Conservation (phyloP, 371 early-diverging fungal genomes). For the Mortierella sp. region DNA sequence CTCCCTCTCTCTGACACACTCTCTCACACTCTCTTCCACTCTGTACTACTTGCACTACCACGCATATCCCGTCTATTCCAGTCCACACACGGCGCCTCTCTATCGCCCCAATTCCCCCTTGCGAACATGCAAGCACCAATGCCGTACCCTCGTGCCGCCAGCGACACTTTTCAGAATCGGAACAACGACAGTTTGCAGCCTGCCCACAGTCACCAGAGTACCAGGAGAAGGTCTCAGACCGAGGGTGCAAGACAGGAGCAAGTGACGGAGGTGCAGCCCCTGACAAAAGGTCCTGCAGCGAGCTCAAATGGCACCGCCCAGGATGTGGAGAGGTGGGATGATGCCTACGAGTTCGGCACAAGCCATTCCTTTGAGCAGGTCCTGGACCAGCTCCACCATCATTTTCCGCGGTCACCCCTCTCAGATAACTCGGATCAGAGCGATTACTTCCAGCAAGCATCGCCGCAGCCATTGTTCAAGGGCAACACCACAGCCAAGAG, state of each 20-base stretch:
- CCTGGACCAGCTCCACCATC: conserved; percentile 31
- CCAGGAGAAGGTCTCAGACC: too few species aligned
- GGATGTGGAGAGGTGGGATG: conserved; percentile 37
- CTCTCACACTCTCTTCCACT: too few species aligned
- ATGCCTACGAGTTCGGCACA: conserved; percentile 37
- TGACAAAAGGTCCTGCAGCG: not conserved
- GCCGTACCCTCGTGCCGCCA: too few species aligned
- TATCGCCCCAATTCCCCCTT: too few species aligned
- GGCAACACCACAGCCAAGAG: not conserved
- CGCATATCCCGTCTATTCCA: not conserved
- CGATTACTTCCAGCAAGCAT: conserved; percentile 37
- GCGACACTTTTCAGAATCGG: too few species aligned
- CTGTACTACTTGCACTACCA: too few species aligned
- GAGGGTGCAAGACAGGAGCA: not conserved
- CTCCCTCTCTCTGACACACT: too few species aligned
- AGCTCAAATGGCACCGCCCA: not conserved
- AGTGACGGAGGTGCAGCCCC: not conserved
- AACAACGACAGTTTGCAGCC: too few species aligned
- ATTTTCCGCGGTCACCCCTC: conserved; percentile 40
- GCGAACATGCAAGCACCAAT: too few species aligned
- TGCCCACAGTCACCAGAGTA: too few species aligned
- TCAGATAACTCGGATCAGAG: conserved; percentile 42
- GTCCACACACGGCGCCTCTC: too few species aligned
- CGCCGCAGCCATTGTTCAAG: conserved; percentile 4
- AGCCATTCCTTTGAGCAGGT: conserved; percentile 30